Percentiles rank a stretch among this genome's conserved stretches.
Conservation (phyloP, 805 yeast genomes). For the Hanseniaspora meyeri region DNA sequence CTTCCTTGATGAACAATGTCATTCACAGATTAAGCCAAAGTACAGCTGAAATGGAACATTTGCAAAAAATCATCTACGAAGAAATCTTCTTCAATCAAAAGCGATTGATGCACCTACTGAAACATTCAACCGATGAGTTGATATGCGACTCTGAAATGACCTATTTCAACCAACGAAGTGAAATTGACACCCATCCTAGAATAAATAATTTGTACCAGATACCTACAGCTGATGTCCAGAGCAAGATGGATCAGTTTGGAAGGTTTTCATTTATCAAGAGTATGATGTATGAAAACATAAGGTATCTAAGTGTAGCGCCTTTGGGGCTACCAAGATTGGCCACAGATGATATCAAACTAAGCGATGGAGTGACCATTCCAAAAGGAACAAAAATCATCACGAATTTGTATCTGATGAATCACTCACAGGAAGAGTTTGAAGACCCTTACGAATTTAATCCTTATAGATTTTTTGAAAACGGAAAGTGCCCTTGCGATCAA, state of each 20-base stretch:
- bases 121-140: background rate
- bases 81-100: background rate
- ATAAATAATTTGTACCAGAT: background rate
- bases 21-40: background rate
- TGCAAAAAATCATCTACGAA: background rate
- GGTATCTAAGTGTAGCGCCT: conserved; percentile 6
- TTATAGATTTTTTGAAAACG: background rate
- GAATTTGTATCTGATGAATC: conserved; percentile 6
- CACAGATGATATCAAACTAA: background rate
- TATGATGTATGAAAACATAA: background rate
- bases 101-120: background rate
- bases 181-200: background rate
- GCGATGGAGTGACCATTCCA: background rate
- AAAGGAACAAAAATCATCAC: conserved; percentile 3
- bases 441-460: conserved; percentile 1
- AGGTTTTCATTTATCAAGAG: background rate
- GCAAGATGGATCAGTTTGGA: background rate
- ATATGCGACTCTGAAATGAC: background rate
- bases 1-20: background rate
- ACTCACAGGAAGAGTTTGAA: background rate
- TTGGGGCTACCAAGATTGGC: conserved; percentile 7
- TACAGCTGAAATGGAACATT: background rate
- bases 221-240: background rate
- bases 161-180: background rate
- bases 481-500: background rate